These are phyloP conservation scores for Guillardia theta DNA, from an alignment of 78 protist species.

Conservation along the genomic window DNA sequence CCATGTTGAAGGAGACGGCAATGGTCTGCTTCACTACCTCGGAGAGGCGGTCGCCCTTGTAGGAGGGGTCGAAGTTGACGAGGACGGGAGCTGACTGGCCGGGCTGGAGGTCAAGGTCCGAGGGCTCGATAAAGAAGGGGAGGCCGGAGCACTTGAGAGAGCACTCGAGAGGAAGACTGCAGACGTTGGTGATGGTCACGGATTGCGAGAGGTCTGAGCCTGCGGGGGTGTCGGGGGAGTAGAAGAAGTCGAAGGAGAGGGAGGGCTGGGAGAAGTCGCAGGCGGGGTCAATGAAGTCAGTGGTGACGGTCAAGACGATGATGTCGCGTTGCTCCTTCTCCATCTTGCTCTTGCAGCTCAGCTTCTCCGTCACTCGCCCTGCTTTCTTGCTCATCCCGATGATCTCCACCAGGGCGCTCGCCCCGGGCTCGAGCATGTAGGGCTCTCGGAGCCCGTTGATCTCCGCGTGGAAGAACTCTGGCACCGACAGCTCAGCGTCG, in stretches of 20 bases:
- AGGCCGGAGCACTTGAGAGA: background rate
- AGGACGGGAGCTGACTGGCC: constrained; percentile 3
- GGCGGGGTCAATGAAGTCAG: constrained; percentile 54
- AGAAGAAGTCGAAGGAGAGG: constrained; percentile 28
- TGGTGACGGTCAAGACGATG: background rate
- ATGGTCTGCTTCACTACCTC: background rate
- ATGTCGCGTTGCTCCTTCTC: background rate
- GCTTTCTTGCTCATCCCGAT: background rate
- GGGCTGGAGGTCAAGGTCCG: constrained; percentile 46
- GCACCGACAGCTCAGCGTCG: background rate
- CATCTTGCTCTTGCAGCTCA: background rate
- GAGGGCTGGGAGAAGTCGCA: background rate
- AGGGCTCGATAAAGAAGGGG: constrained; percentile 53
- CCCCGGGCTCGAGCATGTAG: background rate
- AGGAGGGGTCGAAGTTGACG: constrained; percentile 51
- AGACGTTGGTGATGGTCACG: constrained; percentile 45
- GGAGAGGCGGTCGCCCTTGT: constrained; percentile 42
- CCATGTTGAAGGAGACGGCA: constrained; percentile 28
- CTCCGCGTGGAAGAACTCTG: background rate
- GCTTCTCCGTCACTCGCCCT: constrained; percentile 23
- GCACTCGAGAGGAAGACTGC: constrained; percentile 55
- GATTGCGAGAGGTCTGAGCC: background rate
- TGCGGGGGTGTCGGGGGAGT: background rate
- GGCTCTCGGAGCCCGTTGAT: background rate
- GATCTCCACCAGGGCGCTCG: background rate